phyloP scores from a whole-genome alignment of 345 rosid species.

The Anastatica hierochuntica region DNA sequence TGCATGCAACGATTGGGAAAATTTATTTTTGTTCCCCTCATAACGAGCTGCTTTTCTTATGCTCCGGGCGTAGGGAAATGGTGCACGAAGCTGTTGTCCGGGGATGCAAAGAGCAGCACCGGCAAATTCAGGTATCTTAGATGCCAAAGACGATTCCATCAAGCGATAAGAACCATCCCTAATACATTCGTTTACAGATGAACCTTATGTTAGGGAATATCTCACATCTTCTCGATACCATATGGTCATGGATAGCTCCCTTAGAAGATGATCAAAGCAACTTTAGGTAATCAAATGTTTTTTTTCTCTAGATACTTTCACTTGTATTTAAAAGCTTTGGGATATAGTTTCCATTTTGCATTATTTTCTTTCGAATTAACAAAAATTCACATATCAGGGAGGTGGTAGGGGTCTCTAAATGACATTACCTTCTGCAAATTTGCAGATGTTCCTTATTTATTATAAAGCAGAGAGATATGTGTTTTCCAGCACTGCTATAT shows the following conservation, averaged over 20 bases:
- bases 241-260: constrained; percentile 98
- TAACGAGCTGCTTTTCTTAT: neutral
- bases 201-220: constrained; percentile 88
- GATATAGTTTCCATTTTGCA: neutral
- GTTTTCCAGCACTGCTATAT: neutral
- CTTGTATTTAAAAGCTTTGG: neutral
- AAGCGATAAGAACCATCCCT: constrained; percentile 18
- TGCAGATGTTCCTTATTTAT: neutral
- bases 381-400: too few relatives aligned
- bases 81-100: constrained; percentile 78
- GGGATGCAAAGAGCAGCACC: constrained; percentile 94
- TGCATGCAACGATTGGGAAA: constrained; percentile 1
- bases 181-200: constrained; percentile 48
- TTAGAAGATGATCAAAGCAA: constrained; percentile 68
- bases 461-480: neutral
- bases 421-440: neutral
- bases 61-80: constrained; percentile 49
- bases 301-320: neutral
- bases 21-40: neutral
- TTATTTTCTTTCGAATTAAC: neutral
- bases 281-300: constrained; percentile 49
- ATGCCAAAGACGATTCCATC: neutral
- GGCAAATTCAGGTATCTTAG: constrained; percentile 73
- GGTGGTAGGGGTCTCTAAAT: constrained; percentile 5
- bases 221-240: constrained; percentile 74